Evolutionary conservation across 2,329 filamentous ascomycete species (phyloP), one percentile per base, ranked within the genome.

Genomic region (Ceratocystis huliohia): DNA sequence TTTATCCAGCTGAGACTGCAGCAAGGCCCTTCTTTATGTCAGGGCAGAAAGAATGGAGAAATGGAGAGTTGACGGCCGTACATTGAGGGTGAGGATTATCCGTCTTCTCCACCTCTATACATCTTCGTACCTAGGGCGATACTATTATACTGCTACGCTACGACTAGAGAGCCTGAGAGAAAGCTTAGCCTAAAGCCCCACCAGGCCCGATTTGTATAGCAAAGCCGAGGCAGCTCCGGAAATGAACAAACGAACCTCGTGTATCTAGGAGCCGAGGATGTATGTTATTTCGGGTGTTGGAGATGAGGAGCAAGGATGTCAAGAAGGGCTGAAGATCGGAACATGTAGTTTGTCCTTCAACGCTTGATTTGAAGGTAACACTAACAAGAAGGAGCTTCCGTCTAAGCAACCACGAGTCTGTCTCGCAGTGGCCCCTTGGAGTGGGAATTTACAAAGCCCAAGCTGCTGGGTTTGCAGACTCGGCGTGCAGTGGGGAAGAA

Each of bases 161-260:
- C 10, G 25, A 25, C 10, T 53, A 25, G 20, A 25, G 48, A 53
- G 8, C 20, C 7, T 53, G 33, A 10, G 48, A 2, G 28, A 30
- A 57, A n/a, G 25, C 53, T 33, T 5, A 28, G 53, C 17, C 53
- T 15, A 33, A 57, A 50, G 25, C 15, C 13, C 17, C 13, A 1
- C 3, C 53, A 57, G 28, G 53, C 13, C 28, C 25, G 22, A 17
- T 17, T 33, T 33, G 30, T 33, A 33, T 8, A 1, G 8, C 53
- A 57, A 33, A 57, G 53, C 53, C 53, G 25, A 30, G 53, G 53
- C 28, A 57, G 53, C 25, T 57, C 53, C 28, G 53, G 53, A 33
- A 30, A 57, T 33, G 10, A 17, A 5, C 20, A 56, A 25, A 25
- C 6, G 13, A 30, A 8, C 33, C 37, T 7, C 17, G 28, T 22